These are phyloP conservation scores for Aspergillus novofumigatus DNA, from an alignment of 2,329 filamentous ascomycete species.

Conservation along the genomic window DNA sequence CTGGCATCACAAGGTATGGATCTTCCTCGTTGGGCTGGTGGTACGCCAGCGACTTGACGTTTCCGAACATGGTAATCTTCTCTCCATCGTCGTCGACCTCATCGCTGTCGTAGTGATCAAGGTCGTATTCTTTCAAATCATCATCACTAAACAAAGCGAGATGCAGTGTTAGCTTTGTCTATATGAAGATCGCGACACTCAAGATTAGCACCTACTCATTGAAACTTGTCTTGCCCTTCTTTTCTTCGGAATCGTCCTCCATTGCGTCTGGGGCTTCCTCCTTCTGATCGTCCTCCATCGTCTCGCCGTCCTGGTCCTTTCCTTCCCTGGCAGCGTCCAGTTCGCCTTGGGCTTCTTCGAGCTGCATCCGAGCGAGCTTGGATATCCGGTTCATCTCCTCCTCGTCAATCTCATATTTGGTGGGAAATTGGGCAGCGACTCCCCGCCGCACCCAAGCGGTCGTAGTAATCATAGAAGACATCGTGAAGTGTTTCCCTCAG, in stretches of 20 bases:
- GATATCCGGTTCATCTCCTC: constrained; percentile 72
- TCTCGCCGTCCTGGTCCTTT: constrained; percentile 38
- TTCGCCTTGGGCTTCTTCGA: constrained; percentile 89
- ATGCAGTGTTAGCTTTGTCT: constrained; percentile 6
- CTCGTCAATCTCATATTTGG: constrained; percentile 72
- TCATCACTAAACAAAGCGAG: constrained; percentile 50
- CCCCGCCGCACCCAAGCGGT: constrained; percentile 73
- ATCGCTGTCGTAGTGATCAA: constrained; percentile 93
- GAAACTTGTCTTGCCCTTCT: constrained; percentile 15
- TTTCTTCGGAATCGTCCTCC: constrained; percentile 22
- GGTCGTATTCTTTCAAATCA: constrained; percentile 90
- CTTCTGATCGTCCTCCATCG: constrained; percentile 33
- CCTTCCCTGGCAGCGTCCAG: constrained; percentile 65
- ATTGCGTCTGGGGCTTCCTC: constrained; percentile 19
- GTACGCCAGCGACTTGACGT: constrained; percentile 88
- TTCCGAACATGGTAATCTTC: constrained; percentile 88
- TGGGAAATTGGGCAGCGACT: constrained; percentile 70
- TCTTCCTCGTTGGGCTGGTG: constrained; percentile 93
- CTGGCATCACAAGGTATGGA: constrained; percentile 88
- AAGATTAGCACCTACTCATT: not conserved
- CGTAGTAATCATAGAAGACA: constrained; percentile 66
- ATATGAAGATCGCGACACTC: not conserved
- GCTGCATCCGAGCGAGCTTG: constrained; percentile 68
- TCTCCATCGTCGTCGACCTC: constrained; percentile 62
- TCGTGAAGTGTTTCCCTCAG: constrained; percentile 17